phyloP scores from a whole-genome alignment of 148 eudicot genomes.

The Fallopia convolvulus region DNA sequence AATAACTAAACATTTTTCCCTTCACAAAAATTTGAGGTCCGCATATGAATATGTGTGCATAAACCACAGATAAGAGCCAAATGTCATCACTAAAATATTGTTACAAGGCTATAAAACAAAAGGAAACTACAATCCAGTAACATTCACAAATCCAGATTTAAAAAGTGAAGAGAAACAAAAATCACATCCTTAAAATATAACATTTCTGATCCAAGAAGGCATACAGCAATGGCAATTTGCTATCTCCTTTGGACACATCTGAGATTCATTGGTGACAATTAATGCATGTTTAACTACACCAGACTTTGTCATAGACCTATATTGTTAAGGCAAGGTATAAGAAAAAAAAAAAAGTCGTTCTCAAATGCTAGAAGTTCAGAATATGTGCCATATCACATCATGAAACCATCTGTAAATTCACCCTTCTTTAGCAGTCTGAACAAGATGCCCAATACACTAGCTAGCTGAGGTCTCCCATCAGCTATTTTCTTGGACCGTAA shows the following conservation, averaged over 20 bases:
- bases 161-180: neutral
- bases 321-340: neutral
- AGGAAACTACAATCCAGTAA: neutral
- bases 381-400: slow-evolving; percentile 37
- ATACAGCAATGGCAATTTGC: neutral
- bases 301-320: neutral
- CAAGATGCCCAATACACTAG: slow-evolving; percentile 49
- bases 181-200: neutral
- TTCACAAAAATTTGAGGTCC: neutral
- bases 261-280: neutral
- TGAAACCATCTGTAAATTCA: slow-evolving; percentile 31
- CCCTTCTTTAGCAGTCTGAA: slow-evolving; percentile 52
- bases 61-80: too few species aligned
- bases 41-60: too few species aligned
- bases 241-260: neutral
- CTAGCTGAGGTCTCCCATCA: slow-evolving; percentile 33
- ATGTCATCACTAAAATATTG: too few species aligned
- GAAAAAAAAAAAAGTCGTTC: neutral
- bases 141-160: neutral
- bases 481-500: slow-evolving; percentile 47
- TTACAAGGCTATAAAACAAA: too few species aligned
- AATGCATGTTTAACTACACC: neutral
- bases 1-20: neutral
- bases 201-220: neutral
- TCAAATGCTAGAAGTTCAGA: neutral